These are phyloP conservation scores for Eudorina sp. DNA, from an alignment of 139 green algal species.

Conservation along the genomic window DNA sequence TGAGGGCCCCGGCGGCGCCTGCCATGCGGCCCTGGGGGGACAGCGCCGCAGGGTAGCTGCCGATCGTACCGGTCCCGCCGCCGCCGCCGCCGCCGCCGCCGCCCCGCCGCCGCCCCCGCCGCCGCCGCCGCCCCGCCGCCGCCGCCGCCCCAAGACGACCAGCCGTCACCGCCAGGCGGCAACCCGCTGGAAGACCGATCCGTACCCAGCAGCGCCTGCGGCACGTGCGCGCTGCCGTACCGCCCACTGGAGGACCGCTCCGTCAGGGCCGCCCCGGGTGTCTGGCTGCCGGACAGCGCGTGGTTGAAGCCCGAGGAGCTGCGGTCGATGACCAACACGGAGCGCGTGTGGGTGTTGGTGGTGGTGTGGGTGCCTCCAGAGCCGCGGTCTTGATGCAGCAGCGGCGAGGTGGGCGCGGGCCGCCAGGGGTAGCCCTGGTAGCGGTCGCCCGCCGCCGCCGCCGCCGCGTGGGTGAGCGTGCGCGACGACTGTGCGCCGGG, in stretches of 20 bases:
- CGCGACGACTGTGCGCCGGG: neutral
- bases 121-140: neutral
- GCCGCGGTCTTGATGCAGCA: neutral
- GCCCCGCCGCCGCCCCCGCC: no score
- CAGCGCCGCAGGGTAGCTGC: no score
- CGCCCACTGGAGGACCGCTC: conserved; percentile 20
- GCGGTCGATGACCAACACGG: conserved; percentile 22
- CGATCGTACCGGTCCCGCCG: no score
- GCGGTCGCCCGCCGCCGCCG: neutral
- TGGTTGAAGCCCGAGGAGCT: conserved; percentile 9
- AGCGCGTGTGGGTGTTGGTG: neutral
- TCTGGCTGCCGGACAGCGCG: neutral
- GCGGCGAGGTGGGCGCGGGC: neutral
- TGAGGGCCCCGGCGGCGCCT: neutral
- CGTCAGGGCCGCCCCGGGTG: neutral
- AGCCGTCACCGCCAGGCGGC: neutral
- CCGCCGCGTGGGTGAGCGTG: neutral
- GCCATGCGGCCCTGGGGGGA: neutral
- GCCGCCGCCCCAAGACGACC: neutral
- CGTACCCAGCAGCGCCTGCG: neutral
- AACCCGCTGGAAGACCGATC: conserved; percentile 1
- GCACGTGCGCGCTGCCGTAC: neutral
- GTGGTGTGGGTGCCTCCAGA: neutral
- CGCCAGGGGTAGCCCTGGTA: neutral
- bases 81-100: no score